Base-by-base conservation (phyloP, 257 asterid species). In the Ilex asprella region DNA sequence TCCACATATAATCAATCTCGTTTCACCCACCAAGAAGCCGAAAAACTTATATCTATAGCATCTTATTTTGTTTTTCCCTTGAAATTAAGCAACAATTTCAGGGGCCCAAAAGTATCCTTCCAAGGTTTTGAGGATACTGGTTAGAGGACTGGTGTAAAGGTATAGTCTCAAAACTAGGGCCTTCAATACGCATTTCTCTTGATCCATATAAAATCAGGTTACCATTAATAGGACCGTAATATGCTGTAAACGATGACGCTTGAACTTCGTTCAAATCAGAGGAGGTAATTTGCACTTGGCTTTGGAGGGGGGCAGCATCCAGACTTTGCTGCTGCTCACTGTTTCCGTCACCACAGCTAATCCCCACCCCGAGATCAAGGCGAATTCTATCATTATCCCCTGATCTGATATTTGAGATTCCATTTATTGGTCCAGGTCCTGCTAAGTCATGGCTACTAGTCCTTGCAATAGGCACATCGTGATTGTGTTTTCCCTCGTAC, bases 401-500 rank as follows among this genome's bases (percentile, higher is more conserved):
- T 11, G 81, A 71, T 73, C 83, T 77, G 67, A 78, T 72, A 62
- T 74, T 78, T 9, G 84, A 62, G 21, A 66, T 30, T 66, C 80
- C 84, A 64, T 54, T 72, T 53, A 74, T 75, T 35, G 41, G 8
- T 21, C 27, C 27, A 21, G 78, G 64, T 47, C 82, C 86, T 12
- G 82, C 73, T 55, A 75, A 75, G 57, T 88, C 97, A 68, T 86
- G 92, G 82, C 77, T 82, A 75, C 71, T 85, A 76, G 79, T 81
- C 73, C 79, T 79, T 31, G 91, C 88, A 52, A 80, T 76, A 0
- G 97, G 97, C 56, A 93, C 94, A 13, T 89, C 92, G 11, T 93
- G 97, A 81, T 85, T 85, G 88, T 89, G 99, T 73, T 89, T 93
- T 13, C 99, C 97, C 73, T 93, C 99, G 12, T 93, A 93, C 5